Base-by-base conservation (phyloP, 129 eudicot genomes). In the Cynara cardunculus region DNA sequence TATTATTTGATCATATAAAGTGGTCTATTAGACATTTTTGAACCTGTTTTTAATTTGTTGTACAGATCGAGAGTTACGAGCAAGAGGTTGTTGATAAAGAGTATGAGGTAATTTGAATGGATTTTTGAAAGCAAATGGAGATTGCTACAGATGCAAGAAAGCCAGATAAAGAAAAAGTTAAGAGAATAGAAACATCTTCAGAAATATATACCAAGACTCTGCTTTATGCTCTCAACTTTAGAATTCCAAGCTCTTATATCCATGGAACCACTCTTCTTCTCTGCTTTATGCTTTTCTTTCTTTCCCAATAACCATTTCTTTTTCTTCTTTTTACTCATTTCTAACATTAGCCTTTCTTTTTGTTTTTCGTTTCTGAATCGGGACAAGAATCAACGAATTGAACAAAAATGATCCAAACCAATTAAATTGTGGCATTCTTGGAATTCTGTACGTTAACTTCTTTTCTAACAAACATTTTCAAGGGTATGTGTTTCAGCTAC, bases 271-370 rank as follows among this genome's bases (percentile, higher is more conserved):
- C 88, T 86, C 91, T 78, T 87, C 92, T 78, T 86, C 90, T 87
- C 44, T 84, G 89, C 97, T 92, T 92, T 89, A 92, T 92, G 92
- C 94, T 92, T 92, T 92, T 88, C 92, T 86, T 89, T 84, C 82
- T 77, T 83, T 83, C 86, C 78, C 78, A 27, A 77, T 61, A 83
- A 69, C 78, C 82, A 80, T 66, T 72, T 73, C 21, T 73, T 46
- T 83, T 27, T 9, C n/a, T 18, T n/a, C n/a, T n/a, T n/a, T 53
- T 56, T 5, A 10, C 24, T 69, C 35, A 28, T 24, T 64, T 22
- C 8, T 22, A 18, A 69, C 28, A 14, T 68, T 68, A n/a, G n/a
- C 18, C 18, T 34, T 78, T 62, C 62, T 18, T 24, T 19, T 28
- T 39, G 2, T 32, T 39, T 77, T 44, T 69, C 13, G 14, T n/a